Percentiles rank a stretch among this genome's conserved stretches.
phyloP scores from a whole-genome alignment of 352 stramenopile genomes.

The Phytophthora sojae region DNA sequence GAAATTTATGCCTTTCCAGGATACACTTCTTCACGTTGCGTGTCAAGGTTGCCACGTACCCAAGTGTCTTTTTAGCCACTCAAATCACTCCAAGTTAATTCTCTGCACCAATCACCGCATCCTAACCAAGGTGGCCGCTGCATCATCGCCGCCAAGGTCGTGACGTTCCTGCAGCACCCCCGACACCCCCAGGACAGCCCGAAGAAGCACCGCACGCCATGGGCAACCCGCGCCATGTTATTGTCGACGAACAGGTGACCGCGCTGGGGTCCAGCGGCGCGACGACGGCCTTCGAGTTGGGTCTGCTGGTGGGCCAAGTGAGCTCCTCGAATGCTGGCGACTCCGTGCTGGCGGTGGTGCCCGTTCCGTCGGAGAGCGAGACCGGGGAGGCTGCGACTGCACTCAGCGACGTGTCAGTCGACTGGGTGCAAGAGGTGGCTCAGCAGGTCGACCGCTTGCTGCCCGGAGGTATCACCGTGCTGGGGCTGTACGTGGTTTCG shows the following conservation, averaged over 20 bases:
- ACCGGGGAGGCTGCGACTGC: slow-evolving; percentile 31
- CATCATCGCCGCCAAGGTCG: slow-evolving; percentile 14
- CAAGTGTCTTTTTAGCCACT: neutral
- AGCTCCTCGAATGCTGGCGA: slow-evolving; percentile 43
- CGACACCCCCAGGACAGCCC: neutral
- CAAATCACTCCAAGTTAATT: neutral
- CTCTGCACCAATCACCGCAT: neutral
- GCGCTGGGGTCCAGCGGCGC: slow-evolving; percentile 28
- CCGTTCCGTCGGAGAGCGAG: slow-evolving; percentile 61
- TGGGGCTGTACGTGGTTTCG: slow-evolving; percentile 71
- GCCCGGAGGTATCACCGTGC: slow-evolving; percentile 58
- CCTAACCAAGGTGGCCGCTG: neutral
- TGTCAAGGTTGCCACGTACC: slow-evolving; percentile 4
- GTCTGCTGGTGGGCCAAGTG: slow-evolving; percentile 67
- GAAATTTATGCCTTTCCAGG: too few relatives aligned
- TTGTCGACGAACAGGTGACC: slow-evolving; percentile 39
- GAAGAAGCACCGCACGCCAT: slow-evolving; percentile 21
- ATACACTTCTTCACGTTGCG: too few relatives aligned
- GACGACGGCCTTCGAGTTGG: slow-evolving; percentile 56
- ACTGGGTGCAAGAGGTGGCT: slow-evolving; percentile 73
- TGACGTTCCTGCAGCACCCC: slow-evolving; percentile 8
- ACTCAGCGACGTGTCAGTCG: slow-evolving; percentile 64
- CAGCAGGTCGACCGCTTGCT: slow-evolving; percentile 77
- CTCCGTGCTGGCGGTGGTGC: slow-evolving; percentile 54
- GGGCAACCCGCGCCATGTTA: slow-evolving; percentile 36